These are phyloP conservation scores for Rusavskia elegans DNA, from an alignment of 495 filamentous ascomycete genomes.

Conservation along the genomic window DNA sequence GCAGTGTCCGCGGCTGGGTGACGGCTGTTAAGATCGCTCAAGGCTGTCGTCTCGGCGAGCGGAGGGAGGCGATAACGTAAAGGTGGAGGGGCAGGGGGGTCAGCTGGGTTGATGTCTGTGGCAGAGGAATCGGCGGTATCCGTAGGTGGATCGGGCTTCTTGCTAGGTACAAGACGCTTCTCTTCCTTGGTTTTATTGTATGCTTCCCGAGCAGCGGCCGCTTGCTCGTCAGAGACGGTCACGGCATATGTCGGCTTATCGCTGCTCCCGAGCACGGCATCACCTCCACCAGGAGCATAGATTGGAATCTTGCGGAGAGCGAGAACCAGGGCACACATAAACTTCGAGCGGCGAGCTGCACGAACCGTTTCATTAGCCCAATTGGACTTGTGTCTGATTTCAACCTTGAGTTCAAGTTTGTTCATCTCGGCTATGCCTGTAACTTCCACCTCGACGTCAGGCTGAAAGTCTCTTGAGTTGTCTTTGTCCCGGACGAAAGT, in stretches of 20 bases:
- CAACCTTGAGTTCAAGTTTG: conserved; percentile 66
- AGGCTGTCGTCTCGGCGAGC: conserved; percentile 25
- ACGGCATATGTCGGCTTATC: conserved; percentile 62
- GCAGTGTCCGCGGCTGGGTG: conserved; percentile 23
- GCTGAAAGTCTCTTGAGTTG: conserved; percentile 83
- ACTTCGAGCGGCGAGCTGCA: conserved; percentile 73
- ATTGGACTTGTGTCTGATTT: conserved; percentile 86
- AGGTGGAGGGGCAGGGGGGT: conserved; percentile 15
- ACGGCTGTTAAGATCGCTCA: conserved; percentile 28
- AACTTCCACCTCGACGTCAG: conserved; percentile 63
- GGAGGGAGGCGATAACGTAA: conserved; percentile 18
- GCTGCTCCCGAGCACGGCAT: conserved; percentile 47
- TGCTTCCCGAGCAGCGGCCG: conserved; percentile 40
- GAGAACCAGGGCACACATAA: conserved; percentile 85
- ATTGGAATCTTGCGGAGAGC: conserved; percentile 81
- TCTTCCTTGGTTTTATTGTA: conserved; percentile 44
- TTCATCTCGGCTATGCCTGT: conserved; percentile 72
- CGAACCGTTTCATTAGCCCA: conserved; percentile 87
- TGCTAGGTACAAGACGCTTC: conserved; percentile 40
- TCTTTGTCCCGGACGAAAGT: conserved; percentile 71
- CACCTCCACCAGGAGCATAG: conserved; percentile 60
- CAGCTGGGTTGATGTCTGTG: conserved; percentile 18
- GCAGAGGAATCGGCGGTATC: conserved; percentile 18
- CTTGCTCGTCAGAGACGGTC: conserved; percentile 47
- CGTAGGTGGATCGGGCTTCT: conserved; percentile 15